Conservation (phyloP, 169 alveolate species). For the Babesia ovis region DNA sequence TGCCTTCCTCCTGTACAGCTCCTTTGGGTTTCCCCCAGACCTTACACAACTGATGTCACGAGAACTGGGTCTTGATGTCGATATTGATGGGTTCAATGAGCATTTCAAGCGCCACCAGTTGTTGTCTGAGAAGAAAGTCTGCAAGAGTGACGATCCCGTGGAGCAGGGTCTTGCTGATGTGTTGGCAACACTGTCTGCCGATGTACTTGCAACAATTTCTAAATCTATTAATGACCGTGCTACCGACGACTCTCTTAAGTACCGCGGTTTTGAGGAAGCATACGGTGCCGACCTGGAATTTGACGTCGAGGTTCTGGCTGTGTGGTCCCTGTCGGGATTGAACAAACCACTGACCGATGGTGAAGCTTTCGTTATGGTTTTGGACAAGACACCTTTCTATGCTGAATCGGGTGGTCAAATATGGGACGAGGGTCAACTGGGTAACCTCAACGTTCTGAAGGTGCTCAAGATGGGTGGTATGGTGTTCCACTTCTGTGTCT, state of each 20-base stretch:
- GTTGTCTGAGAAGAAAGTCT: constrained; percentile 76
- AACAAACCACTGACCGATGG: constrained; percentile 33
- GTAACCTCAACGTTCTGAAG: constrained; percentile 78
- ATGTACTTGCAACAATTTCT: constrained; percentile 67
- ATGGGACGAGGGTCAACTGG: constrained; percentile 76
- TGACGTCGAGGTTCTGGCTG: constrained; percentile 70
- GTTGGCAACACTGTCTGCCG: constrained; percentile 72
- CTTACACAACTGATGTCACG: constrained; percentile 90
- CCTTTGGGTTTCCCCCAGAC: constrained; percentile 93
- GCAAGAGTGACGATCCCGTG: constrained; percentile 42
- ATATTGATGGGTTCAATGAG: constrained; percentile 80
- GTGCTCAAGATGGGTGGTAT: constrained; percentile 85
- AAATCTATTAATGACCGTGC: constrained; percentile 15
- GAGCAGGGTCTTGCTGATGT: constrained; percentile 50
- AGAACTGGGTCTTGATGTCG: constrained; percentile 81
- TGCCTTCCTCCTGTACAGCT: constrained; percentile 87
- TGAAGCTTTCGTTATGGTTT: constrained; percentile 76
- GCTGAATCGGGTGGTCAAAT: constrained; percentile 88
- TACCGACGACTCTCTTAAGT: constrained; percentile 72
- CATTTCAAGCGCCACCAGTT: constrained; percentile 79
- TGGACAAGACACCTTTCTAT: constrained; percentile 85
- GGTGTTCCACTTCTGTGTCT: constrained; percentile 83
- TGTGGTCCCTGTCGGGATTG: constrained; percentile 68
- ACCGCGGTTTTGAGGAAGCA: constrained; percentile 25
- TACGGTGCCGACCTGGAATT: constrained; percentile 50